A percentile compares a stretch with the other conserved stretches of the same genome.
Conservation (phyloP, 108 stramenopile species). For the Epipyxis sp. region DNA sequence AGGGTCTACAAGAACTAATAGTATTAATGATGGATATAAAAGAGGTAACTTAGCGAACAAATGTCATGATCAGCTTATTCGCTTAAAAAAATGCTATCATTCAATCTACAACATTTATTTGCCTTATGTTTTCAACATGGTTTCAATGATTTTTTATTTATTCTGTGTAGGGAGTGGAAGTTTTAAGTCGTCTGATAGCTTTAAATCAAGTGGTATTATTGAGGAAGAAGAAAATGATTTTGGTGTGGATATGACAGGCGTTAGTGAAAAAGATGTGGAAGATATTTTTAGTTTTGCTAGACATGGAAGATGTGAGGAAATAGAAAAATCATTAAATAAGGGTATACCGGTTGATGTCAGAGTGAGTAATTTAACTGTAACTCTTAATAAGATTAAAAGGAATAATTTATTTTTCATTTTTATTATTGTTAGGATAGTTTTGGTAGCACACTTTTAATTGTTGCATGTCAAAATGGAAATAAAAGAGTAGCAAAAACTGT, state of each 20-base stretch:
- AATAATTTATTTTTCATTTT: too few species aligned
- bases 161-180: background rate
- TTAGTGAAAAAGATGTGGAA: slow-evolving; percentile 34
- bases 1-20: too few species aligned
- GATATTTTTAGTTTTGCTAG: slow-evolving; percentile 63
- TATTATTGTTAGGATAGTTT: too few species aligned
- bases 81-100: background rate
- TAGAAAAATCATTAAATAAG: slow-evolving; percentile 53
- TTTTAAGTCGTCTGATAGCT: background rate
- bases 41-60: background rate
- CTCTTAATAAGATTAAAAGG: too few species aligned
- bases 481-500: slow-evolving; percentile 60
- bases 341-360: slow-evolving; percentile 61
- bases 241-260: background rate
- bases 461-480: slow-evolving; percentile 68
- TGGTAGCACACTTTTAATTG: slow-evolving; percentile 61
- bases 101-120: background rate
- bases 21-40: background rate
- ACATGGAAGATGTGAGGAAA: slow-evolving; percentile 58
- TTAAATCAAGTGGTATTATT: background rate
- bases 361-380: too few species aligned
- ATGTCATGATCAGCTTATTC: background rate
- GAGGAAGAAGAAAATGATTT: background rate
- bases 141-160: too few species aligned
- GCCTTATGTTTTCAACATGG: background rate